These are phyloP conservation scores for Quambalaria eucalypti DNA, from an alignment of 1,284 basidiomycete species.

Conservation along the genomic window DNA sequence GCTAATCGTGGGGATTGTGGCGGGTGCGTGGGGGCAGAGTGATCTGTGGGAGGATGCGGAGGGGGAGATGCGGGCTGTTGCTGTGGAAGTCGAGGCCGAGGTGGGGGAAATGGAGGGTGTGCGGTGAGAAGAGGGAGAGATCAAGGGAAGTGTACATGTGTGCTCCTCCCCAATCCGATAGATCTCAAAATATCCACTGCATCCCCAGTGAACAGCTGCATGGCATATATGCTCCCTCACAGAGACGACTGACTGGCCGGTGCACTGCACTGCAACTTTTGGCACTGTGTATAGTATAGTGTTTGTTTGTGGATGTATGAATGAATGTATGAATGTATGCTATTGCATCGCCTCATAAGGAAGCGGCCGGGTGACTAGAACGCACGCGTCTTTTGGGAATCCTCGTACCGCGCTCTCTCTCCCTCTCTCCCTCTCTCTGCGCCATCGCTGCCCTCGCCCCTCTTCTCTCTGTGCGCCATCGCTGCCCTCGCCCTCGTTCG, in stretches of 20 bases:
- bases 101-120: too few species aligned
- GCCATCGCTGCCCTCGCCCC: not conserved
- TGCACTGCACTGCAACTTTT: not conserved
- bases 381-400: not conserved
- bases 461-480: too few species aligned
- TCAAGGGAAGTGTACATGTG: too few species aligned
- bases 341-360: not conserved
- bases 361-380: too few species aligned
- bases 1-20: conserved; percentile 67
- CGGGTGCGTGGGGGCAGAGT: conserved; percentile 70
- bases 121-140: too few species aligned
- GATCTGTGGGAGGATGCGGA: conserved; percentile 72
- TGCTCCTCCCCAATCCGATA: too few species aligned
- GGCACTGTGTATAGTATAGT: not conserved
- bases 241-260: not conserved
- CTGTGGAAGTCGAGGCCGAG: too few species aligned
- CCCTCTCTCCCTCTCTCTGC: not conserved
- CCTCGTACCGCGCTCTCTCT: not conserved
- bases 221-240: too few species aligned
- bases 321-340: not conserved
- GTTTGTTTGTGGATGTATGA: not conserved
- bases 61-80: not conserved
- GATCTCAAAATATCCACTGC: too few species aligned
- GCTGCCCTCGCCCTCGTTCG: too few species aligned
- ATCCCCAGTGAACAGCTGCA: too few species aligned